Base-by-base conservation (phyloP, 2,329 filamentous ascomycete genomes). In the Cercospora berteroae region DNA sequence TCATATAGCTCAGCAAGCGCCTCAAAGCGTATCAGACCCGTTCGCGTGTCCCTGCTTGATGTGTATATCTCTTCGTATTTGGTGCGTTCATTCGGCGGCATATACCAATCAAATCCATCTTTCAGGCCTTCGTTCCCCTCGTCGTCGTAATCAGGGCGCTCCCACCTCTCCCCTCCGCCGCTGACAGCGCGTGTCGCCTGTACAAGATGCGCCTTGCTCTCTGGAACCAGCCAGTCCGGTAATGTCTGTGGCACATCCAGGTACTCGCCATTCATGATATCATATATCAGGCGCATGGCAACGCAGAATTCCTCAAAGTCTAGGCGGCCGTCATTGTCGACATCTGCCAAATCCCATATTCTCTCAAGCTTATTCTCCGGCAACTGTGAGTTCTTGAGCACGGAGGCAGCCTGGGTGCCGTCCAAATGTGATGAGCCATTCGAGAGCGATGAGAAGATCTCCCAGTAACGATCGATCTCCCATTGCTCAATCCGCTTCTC, bases 301-400 rank as follows among this genome's bases (percentile, higher is more conserved):
- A 99, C 95, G 80, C 95, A 99, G 80, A 99, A 99, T 84, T 99
- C 95, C 82, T 99, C 95, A 83, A 99, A 99, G 81, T 99, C 95
- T 64, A 99, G 85, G 80, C 96, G 96, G 70, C 95, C 95, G 83
- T 99, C 95, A 74, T 94, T 94, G 81, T 99, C 95, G 69, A 99
- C 93, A 79, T 99, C 95, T 67, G 95, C 93, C 70, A 99, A 86
- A 77, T 99, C 95, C 95, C 95, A 99, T 70, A 99, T 92, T 74
- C 89, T 88, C 82, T 98, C 95, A n/a, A 99, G 89, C 82, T 99
- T 94, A 76, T 90, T 88, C 79, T 92, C 89, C 70, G 87, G 84
- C 69, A 92, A 82, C 74, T 88, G 88, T 71, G 87, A 89, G 83
- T 92, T 92, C 80, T 90, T 90, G 75, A 92, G 84, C 31, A 92